Conservation (phyloP, 331 rosid species). For the Dryas integrifolia region DNA sequence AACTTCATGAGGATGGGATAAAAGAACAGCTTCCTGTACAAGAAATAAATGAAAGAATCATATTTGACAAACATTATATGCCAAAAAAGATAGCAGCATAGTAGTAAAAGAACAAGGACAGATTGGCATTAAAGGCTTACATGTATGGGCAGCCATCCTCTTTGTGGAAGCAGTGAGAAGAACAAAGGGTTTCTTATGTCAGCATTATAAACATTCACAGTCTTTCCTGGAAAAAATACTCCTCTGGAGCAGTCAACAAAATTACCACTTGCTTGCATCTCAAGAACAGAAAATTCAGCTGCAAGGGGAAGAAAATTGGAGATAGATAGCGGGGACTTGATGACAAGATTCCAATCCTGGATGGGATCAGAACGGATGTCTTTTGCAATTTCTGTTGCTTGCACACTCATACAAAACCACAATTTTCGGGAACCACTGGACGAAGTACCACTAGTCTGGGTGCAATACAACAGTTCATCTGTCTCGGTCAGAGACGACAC, state of each 20-base stretch:
- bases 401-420: conserved; percentile 88
- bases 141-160: conserved; percentile 91
- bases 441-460: conserved; percentile 61
- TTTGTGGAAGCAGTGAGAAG: conserved; percentile 84
- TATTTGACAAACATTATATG: neutral
- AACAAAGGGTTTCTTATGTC: conserved; percentile 88
- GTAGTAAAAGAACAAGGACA: conserved; percentile 7
- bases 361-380: conserved; percentile 87
- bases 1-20: conserved; percentile 71
- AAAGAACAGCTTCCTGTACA: conserved; percentile 81
- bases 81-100: neutral
- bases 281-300: conserved; percentile 87
- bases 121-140: conserved; percentile 36
- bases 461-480: conserved; percentile 75
- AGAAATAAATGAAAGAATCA: conserved; percentile 20
- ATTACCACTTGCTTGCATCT: conserved; percentile 73
- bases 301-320: conserved; percentile 90
- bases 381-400: conserved; percentile 84
- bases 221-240: conserved; percentile 66
- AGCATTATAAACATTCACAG: conserved; percentile 68
- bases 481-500: conserved; percentile 75
- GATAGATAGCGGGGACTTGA: conserved; percentile 78
- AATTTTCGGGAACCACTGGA: conserved; percentile 57
- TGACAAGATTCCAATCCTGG: conserved; percentile 89
- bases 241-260: conserved; percentile 75